phyloP scores from a whole-genome alignment of 2,329 filamentous ascomycete species.

The Microcyclosporella mali region DNA sequence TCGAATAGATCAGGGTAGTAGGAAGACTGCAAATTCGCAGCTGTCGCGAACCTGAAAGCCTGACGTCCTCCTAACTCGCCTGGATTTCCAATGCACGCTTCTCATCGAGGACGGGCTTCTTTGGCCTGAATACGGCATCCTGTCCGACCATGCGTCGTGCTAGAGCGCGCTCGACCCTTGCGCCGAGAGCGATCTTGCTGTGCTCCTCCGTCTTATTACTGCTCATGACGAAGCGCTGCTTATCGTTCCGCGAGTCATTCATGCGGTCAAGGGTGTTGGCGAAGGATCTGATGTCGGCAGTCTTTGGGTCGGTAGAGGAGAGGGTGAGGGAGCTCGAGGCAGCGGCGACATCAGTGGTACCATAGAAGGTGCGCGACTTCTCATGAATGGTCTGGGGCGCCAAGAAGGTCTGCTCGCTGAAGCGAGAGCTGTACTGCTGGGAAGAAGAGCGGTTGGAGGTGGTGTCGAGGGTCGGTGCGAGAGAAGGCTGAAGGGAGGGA shows the following conservation, averaged over 20 bases:
- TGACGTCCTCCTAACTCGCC: constrained; percentile 14
- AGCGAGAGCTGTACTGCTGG: constrained; percentile 15
- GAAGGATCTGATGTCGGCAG: constrained; percentile 66
- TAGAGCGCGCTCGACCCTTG: constrained; percentile 83
- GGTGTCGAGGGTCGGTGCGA: constrained; percentile 38
- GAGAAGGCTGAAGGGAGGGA: constrained; percentile 46
- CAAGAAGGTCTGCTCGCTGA: constrained; percentile 19
- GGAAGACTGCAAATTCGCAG: no score
- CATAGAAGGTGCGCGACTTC: constrained; percentile 15
- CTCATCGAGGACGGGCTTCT: constrained; percentile 21
- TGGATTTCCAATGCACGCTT: constrained; percentile 17
- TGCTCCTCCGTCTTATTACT: constrained; percentile 76
- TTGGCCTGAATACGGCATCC: constrained; percentile 66
- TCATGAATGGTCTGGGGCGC: constrained; percentile 17
- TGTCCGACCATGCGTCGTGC: constrained; percentile 80
- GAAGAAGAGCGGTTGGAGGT: constrained; percentile 24
- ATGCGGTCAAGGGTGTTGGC: constrained; percentile 76
- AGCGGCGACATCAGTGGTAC: constrained; percentile 14
- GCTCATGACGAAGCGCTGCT: constrained; percentile 73
- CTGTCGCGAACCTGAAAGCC: background rate
- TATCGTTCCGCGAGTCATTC: constrained; percentile 77
- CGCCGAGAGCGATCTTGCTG: constrained; percentile 79
- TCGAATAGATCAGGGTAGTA: no score
- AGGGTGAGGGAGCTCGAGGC: constrained; percentile 25
- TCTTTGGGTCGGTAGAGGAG: constrained; percentile 42